Percentiles rank a stretch among this genome's conserved stretches.
Conservation (phyloP, 108 stramenopile genomes). For the Pseudonitzschia multiseries region DNA sequence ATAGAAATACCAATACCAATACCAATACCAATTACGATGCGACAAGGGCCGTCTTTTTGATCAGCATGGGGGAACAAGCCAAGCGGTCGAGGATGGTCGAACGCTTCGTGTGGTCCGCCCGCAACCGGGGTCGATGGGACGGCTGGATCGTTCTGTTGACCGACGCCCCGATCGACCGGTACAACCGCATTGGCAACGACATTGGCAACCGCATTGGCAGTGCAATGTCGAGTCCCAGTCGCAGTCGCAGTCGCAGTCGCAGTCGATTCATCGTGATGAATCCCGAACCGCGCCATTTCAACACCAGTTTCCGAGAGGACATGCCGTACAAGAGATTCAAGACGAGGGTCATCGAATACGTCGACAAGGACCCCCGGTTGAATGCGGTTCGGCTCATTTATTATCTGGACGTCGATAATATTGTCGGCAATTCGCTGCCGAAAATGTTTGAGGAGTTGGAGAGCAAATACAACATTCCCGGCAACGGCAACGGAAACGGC, state of each 20-base stretch:
- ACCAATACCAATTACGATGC: no score
- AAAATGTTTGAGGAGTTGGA: slow-evolving; percentile 12
- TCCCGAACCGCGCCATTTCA: neutral
- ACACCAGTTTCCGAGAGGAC: neutral
- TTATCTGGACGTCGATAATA: slow-evolving; percentile 23
- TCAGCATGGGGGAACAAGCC: slow-evolving; percentile 19
- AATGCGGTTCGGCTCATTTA: slow-evolving; percentile 14
- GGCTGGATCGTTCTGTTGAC: slow-evolving; percentile 13
- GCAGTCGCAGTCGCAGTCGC: no score
- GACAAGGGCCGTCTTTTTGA: neutral
- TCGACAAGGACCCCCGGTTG: neutral
- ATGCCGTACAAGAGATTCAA: slow-evolving; percentile 25
- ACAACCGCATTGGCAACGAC: neutral
- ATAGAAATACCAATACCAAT: no score
- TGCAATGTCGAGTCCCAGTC: no score
- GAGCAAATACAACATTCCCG: slow-evolving; percentile 7
- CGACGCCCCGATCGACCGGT: slow-evolving; percentile 4
- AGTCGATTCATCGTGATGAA: neutral
- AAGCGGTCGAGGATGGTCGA: slow-evolving; percentile 6
- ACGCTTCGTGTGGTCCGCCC: slow-evolving; percentile 24
- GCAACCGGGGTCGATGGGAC: neutral
- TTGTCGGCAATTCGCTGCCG: slow-evolving; percentile 2
- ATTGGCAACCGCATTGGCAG: no score
- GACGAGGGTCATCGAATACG: slow-evolving; percentile 19
- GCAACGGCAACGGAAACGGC: neutral